Conservation (phyloP, 129 eudicot genomes). For the Deinandra increscens region DNA sequence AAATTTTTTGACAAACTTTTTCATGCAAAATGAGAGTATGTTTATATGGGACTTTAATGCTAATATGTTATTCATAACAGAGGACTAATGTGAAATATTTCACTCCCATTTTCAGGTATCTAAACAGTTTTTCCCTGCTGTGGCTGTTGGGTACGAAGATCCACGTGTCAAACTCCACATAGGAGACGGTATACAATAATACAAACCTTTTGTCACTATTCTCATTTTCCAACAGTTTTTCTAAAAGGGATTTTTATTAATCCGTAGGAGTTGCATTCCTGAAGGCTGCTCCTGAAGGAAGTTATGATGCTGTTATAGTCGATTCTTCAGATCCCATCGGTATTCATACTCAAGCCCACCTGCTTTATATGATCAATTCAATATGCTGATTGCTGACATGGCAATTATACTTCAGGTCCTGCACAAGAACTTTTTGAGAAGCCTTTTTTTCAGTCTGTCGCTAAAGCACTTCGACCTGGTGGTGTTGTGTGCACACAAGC, state of each 20-base stretch:
- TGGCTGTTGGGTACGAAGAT: constrained; percentile 85
- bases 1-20: background rate
- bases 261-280: constrained; percentile 79
- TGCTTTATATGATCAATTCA: background rate
- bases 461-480: constrained; percentile 94
- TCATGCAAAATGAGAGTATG: background rate
- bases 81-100: background rate
- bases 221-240: background rate
- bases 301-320: constrained; percentile 89
- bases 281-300: constrained; percentile 71
- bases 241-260: background rate
- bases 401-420: constrained; percentile 53
- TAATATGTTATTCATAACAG: background rate
- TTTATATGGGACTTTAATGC: background rate
- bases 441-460: constrained; percentile 83
- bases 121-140: constrained; percentile 73
- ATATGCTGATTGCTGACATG: constrained; percentile 30
- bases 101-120: constrained; percentile 53
- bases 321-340: constrained; percentile 97
- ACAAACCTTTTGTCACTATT: background rate
- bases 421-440: constrained; percentile 93
- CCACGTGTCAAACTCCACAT: constrained; percentile 80
- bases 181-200: constrained; percentile 86
- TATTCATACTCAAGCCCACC: constrained; percentile 12
- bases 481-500: constrained; percentile 97